Base-by-base conservation (phyloP, 2,329 filamentous ascomycete genomes). In the Fusarium sp. region DNA sequence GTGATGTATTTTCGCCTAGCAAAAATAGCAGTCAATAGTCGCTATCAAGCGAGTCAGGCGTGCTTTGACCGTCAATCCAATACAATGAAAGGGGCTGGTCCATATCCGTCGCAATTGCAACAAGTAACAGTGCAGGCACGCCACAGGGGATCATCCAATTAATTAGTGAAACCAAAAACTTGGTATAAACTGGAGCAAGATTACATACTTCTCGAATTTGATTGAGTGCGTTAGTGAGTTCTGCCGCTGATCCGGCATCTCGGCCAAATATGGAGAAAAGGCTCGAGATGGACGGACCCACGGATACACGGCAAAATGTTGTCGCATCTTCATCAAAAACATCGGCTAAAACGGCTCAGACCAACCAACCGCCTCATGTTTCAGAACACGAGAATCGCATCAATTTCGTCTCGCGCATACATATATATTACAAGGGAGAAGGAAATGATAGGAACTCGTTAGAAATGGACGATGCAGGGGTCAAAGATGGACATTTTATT, bases 221-320 rank as follows among this genome's bases (percentile, higher is more conserved):
- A 57, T 58, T 57, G 30, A 50, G 35, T 50, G 31, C 24, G 31
- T 35, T 24, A 12, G 28, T 50, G 15, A n/a, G 9, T 24, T 30
- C 7, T n/a, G 42, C 20, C 26, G 50, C 26, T 60, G 60, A 48
- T 64, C 60, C 61, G 61, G 63, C 60, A 65, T 66, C 63, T 24
- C 44, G 38, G 18, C 36, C 48, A 65, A 51, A 20, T 57, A 22
- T 57, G 60, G 42, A 38, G 24, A 44, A 44, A 44, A 35, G 12
- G 30, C 20, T 22, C 5, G 9, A 26, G 48, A 50, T 50, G 10
- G 38, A 65, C 42, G 10, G 38, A 65, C 42, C 35, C 51, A 66
- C 64, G 64, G 61, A 41, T 67, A 15, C 61, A 60, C 61, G 61
- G 64, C 61, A 51, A 66, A 51, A 54, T 39, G 31, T 41, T 38